Conservation (phyloP, 495 filamentous ascomycete genomes). For the Opeltia flavorubescens region DNA sequence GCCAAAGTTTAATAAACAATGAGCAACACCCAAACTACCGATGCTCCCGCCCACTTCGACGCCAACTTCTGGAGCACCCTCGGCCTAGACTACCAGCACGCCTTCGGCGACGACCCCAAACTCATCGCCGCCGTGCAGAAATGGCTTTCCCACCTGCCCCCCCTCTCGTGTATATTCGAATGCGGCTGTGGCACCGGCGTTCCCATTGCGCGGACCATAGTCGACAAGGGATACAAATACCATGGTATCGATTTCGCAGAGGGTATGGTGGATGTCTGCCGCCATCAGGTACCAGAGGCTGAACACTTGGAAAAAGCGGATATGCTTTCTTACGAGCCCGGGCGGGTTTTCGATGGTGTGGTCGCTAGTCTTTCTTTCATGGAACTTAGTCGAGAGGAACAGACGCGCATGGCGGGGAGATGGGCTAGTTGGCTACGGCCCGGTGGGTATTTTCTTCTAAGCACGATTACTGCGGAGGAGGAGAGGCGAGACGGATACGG, state of each 20-base stretch:
- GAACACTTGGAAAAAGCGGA: neutral
- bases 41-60: no score
- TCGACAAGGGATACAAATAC: neutral
- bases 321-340: neutral
- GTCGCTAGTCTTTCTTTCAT: neutral
- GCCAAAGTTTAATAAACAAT: no score
- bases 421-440: neutral
- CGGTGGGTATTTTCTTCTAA: neutral
- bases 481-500: no score
- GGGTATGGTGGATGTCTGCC: neutral
- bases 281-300: neutral
- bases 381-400: neutral
- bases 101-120: neutral
- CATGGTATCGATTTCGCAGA: neutral
- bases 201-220: neutral
- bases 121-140: neutral
- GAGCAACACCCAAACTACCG: no score
- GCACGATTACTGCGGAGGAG: neutral
- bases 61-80: neutral
- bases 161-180: neutral
- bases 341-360: neutral
- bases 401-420: neutral
- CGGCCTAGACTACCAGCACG: neutral
- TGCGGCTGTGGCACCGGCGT: neutral
- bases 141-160: neutral